Evolutionary conservation across 2,329 filamentous ascomycete species (phyloP).

Genomic region (Seiridium cupressi): DNA sequence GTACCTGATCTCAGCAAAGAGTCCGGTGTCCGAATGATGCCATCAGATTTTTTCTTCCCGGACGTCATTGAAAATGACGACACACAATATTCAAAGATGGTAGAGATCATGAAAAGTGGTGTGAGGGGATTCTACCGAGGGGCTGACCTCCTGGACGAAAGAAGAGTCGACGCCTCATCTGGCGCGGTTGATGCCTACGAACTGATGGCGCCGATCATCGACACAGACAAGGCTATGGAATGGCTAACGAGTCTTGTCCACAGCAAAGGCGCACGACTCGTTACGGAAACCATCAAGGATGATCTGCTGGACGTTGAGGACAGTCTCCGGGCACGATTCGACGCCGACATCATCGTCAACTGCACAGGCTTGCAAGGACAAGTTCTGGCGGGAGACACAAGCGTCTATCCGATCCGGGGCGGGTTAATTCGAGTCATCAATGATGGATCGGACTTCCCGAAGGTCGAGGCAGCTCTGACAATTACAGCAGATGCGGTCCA

Average conservation of each 20-base stretch:
- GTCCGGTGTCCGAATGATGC: slow-evolving; percentile 36
- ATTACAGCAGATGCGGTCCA: slow-evolving; percentile 36
- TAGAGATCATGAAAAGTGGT: slow-evolving; percentile 35
- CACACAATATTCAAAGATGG: slow-evolving; percentile 34
- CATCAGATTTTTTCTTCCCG: slow-evolving; percentile 38
- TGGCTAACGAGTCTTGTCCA: slow-evolving; percentile 39
- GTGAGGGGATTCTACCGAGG: slow-evolving; percentile 35
- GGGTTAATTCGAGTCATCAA: slow-evolving; percentile 44
- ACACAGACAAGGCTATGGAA: slow-evolving; percentile 41
- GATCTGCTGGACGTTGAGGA: slow-evolving; percentile 34
- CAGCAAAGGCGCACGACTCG: slow-evolving; percentile 36
- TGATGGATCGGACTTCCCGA: slow-evolving; percentile 39
- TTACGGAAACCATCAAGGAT: slow-evolving; percentile 34
- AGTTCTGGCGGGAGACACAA: slow-evolving; percentile 35
- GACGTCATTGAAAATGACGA: slow-evolving; percentile 29
- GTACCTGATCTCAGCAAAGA: slow-evolving; percentile 26
- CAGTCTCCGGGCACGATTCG: slow-evolving; percentile 27
- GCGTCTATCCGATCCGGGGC: slow-evolving; percentile 40
- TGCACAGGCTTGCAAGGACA: slow-evolving; percentile 35
- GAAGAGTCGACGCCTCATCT: slow-evolving; percentile 28
- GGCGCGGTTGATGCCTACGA: slow-evolving; percentile 42
- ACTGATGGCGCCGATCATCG: slow-evolving; percentile 41
- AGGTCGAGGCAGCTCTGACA: slow-evolving; percentile 36
- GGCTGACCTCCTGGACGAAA: slow-evolving; percentile 32
- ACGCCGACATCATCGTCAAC: slow-evolving; percentile 42